A percentile compares a stretch with the other conserved stretches of the same genome.
Evolutionary conservation across 2,329 filamentous ascomycete species (phyloP).

Genomic region (Ophioceras dolichostomum): DNA sequence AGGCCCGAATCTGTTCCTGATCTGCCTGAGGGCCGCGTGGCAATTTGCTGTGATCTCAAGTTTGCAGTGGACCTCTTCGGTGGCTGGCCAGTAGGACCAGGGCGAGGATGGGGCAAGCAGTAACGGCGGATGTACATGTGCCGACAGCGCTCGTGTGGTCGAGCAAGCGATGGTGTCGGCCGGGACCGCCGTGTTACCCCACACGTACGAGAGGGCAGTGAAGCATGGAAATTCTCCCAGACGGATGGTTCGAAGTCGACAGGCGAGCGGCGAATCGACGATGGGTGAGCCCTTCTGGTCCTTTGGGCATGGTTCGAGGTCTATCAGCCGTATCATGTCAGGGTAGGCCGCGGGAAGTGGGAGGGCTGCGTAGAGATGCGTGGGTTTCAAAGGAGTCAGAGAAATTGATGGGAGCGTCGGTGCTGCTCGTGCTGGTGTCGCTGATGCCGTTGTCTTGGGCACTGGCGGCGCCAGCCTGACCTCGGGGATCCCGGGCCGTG

Average conservation of each 20-base stretch:
- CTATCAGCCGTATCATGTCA: neutral
- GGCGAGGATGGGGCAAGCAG: too few species aligned
- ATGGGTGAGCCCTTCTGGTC: neutral
- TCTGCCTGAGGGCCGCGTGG: neutral
- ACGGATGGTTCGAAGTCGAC: neutral
- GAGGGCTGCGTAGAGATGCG: neutral
- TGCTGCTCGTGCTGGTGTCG: too few species aligned
- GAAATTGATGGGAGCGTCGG: too few species aligned
- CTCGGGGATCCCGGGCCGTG: too few species aligned
- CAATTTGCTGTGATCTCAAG: neutral
- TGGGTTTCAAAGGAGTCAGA: neutral
- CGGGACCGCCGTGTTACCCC: neutral
- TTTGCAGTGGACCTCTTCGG: neutral
- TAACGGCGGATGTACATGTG: too few species aligned
- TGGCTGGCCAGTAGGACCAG: too few species aligned
- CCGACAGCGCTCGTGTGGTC: neutral
- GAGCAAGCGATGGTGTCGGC: neutral
- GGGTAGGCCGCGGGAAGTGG: neutral
- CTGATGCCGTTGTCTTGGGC: too few species aligned
- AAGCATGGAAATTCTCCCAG: neutral
- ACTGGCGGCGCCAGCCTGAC: too few species aligned
- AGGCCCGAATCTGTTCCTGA: neutral
- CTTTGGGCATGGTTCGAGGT: neutral
- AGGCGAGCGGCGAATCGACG: neutral
- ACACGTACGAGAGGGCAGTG: neutral